Percentiles rank a stretch among this genome's conserved stretches.
These are phyloP conservation scores for Xylaria scruposa DNA, from an alignment of 495 filamentous ascomycete genomes.

Conservation along the genomic window DNA sequence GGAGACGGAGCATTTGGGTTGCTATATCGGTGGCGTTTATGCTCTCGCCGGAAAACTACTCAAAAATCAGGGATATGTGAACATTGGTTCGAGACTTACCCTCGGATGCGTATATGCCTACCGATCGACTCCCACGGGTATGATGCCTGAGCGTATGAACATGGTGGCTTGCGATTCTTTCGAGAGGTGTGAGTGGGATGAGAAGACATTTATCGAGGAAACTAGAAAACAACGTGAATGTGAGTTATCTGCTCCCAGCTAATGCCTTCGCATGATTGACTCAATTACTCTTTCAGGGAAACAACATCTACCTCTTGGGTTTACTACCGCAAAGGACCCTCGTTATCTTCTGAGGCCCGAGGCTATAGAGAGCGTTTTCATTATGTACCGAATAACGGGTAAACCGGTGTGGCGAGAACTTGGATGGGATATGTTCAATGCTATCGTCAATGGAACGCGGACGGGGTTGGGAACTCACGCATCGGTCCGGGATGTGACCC, in stretches of 20 bases:
- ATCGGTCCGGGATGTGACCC: conserved; percentile 65
- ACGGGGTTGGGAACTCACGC: conserved; percentile 66
- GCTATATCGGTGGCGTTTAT: conserved; percentile 87
- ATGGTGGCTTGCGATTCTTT: conserved; percentile 68
- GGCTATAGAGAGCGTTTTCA: conserved; percentile 72
- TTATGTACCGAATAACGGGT: conserved; percentile 76
- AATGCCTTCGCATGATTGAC: not conserved
- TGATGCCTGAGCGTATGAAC: conserved; percentile 81
- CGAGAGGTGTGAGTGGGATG: conserved; percentile 74
- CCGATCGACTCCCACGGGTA: conserved; percentile 73
- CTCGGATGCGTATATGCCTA: conserved; percentile 91
- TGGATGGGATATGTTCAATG: conserved; percentile 78
- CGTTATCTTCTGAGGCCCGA: conserved; percentile 62
- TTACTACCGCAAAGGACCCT: conserved; percentile 48
- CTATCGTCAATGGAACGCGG: conserved; percentile 64
- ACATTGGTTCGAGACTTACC: conserved; percentile 75
- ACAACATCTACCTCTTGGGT: conserved; percentile 43
- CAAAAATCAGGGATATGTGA: conserved; percentile 68
- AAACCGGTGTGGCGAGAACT: conserved; percentile 64
- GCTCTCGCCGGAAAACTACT: conserved; percentile 81
- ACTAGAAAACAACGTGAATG: conserved; percentile 36
- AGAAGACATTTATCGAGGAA: conserved; percentile 57
- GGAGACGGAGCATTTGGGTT: conserved; percentile 59
- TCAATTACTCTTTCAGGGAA: conserved; percentile 26
- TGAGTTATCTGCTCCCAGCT: conserved; percentile 17